phyloP scores from a whole-genome alignment of 805 yeast species.

The Candida vaughaniae region DNA sequence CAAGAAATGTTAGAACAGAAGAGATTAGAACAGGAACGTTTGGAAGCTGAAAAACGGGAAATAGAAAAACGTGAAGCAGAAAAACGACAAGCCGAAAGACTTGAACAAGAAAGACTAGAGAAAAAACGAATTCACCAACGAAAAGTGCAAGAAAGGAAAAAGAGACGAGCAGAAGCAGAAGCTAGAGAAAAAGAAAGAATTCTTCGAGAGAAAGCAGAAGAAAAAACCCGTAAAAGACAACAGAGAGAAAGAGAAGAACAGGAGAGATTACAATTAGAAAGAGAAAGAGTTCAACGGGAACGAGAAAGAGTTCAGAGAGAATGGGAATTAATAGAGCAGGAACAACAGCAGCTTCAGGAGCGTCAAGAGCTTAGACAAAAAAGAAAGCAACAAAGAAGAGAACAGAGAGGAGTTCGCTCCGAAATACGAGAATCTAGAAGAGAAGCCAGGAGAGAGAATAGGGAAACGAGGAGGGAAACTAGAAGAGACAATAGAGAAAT shows the following conservation, averaged over 20 bases:
- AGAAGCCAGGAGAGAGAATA: neutral
- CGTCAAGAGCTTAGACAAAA: neutral
- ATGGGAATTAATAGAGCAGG: neutral
- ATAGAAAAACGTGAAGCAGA: slow-evolving; percentile 1
- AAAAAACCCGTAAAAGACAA: slow-evolving; percentile 2
- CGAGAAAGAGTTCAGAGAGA: neutral
- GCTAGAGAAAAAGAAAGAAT: neutral
- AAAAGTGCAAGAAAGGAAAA: slow-evolving; percentile 1
- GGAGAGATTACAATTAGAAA: slow-evolving; percentile 6
- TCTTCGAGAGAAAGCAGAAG: neutral
- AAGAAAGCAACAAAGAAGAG: slow-evolving; percentile 1
- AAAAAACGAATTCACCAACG: neutral
- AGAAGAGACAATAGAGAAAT: slow-evolving; percentile 9
- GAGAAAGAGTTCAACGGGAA: slow-evolving; percentile 1
- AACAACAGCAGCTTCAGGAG: neutral
- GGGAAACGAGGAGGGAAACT: slow-evolving; percentile 7
- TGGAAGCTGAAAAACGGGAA: neutral
- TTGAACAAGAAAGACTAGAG: neutral
- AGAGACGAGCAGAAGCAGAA: slow-evolving; percentile 1
- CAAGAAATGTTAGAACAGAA: slow-evolving; percentile 1
- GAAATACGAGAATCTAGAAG: slow-evolving; percentile 3
- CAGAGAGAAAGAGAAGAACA: slow-evolving; percentile 3
- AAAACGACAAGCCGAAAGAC: neutral
- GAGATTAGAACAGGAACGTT: slow-evolving; percentile 2
- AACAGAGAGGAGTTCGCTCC: neutral